Evolutionary conservation across 2,329 filamentous ascomycete species (phyloP), one percentile per base, ranked within the genome.

Genomic region (Fusarium sp.): DNA sequence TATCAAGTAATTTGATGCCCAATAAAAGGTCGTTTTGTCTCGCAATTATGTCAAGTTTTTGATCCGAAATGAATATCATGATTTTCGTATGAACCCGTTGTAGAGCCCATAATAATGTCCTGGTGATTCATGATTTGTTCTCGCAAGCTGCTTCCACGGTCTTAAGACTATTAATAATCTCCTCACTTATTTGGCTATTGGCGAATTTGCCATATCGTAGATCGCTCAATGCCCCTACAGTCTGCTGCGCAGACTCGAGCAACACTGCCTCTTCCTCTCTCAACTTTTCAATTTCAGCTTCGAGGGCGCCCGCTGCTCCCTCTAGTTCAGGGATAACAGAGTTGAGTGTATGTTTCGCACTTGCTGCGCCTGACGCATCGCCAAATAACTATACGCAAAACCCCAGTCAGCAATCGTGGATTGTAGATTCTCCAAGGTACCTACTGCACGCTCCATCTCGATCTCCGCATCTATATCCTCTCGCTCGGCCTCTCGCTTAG

Each of bases 171-270:
- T 90, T 86, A 19, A 93, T 80, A 30, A 93, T 86, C 68, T 94
- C 90, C 46, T 88, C 84, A 25, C 83, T 83, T 32, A 94, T 79
- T 61, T 88, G 83, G 22, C 83, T 78, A 66, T 92, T 91, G 35
- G 87, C 84, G 59, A 96, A 85, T 56, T 89, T 89, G 37, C 94
- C 93, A 73, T 96, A 95, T 45, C 92, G 88, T 56, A 97, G 83
- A 78, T 96, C 92, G 77, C 93, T 96, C 76, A 97, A 81, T 47
- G 87, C 88, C 32, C 90, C 90, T 17, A 96, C 85, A 0, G 85
- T 90, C 56, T 88, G 84, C 67, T 85, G 84, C 51, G 96, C 85
- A 13, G 87, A 85, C 6, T 85, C 82, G 7, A 91, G 78, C 4
- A 93, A 80, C 3, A 77, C 76, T 1, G 83, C 82, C 53, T 91